Conservation (phyloP, 345 rosid species). For the Acer saccharum region DNA sequence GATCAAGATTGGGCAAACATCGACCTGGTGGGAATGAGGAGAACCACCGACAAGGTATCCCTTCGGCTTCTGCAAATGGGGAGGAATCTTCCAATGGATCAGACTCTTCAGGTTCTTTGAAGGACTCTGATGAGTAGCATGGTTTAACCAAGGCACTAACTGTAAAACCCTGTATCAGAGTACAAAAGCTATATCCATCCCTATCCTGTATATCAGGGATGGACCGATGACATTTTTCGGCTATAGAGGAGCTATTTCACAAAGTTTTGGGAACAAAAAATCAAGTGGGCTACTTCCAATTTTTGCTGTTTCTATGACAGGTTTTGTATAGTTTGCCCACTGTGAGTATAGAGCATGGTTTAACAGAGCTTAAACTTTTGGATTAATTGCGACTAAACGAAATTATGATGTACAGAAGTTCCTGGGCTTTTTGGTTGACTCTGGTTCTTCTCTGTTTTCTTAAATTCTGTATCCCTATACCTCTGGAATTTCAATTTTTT, state of each 20-base stretch:
- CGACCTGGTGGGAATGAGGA: constrained; percentile 52
- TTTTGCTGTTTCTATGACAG: constrained; percentile 23
- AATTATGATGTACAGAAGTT: constrained; percentile 33
- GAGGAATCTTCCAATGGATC: constrained; percentile 62
- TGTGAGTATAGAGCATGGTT: constrained; percentile 36
- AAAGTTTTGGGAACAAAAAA: constrained; percentile 36
- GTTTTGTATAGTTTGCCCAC: constrained; percentile 23
- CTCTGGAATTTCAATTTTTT: constrained; percentile 9
- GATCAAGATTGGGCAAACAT: constrained; percentile 73
- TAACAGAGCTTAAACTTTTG: constrained; percentile 43
- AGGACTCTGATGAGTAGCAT: constrained; percentile 42
- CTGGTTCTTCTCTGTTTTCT: constrained; percentile 31
- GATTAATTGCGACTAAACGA: constrained; percentile 25
- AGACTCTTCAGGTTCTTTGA: constrained; percentile 47
- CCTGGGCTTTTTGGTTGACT: constrained; percentile 25
- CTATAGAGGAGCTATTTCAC: constrained; percentile 36
- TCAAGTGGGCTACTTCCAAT: constrained; percentile 29
- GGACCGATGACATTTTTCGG: constrained; percentile 37
- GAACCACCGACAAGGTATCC: constrained; percentile 41
- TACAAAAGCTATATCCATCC: constrained; percentile 35
- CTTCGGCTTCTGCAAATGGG: constrained; percentile 48
- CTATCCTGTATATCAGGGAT: constrained; percentile 40
- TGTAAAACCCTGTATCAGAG: constrained; percentile 25
- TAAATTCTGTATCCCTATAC: constrained; percentile 35
- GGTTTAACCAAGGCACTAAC: constrained; percentile 38